Conservation (phyloP, 768 basidiomycete species). For the Suillus americanus region DNA sequence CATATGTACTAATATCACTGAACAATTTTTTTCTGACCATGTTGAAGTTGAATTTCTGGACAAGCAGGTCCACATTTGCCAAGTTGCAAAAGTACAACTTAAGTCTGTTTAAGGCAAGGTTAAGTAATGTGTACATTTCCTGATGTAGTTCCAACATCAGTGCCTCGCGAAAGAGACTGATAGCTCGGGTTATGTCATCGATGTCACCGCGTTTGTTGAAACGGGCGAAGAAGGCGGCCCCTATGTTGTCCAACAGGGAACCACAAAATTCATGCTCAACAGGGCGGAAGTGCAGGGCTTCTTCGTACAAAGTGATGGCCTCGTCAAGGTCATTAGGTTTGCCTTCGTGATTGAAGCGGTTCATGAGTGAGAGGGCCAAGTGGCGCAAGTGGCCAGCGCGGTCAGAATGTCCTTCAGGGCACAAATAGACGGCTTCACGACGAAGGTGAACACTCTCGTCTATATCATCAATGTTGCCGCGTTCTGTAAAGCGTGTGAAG, state of each 20-base stretch:
- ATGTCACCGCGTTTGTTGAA: slow-evolving; percentile 9
- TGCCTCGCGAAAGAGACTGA: slow-evolving; percentile 4
- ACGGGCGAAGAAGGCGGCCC: slow-evolving; percentile 17
- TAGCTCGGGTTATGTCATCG: slow-evolving; percentile 16
- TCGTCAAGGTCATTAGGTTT: not conserved
- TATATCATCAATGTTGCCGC: slow-evolving; percentile 6
- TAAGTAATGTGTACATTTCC: no score
- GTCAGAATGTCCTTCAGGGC: slow-evolving; percentile 11
- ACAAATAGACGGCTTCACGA: slow-evolving; percentile 9
- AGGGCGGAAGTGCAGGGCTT: not conserved
- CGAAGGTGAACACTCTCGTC: slow-evolving; percentile 8
- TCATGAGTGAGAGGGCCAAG: slow-evolving; percentile 11
- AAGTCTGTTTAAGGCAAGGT: no score
- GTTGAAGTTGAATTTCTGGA: no score
- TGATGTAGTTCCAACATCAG: no score
- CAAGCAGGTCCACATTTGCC: no score
- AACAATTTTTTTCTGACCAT: no score
- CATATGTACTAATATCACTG: no score
- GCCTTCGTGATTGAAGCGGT: slow-evolving; percentile 13
- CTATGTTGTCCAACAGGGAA: slow-evolving; percentile 17
- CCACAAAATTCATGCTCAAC: not conserved
- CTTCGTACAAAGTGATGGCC: not conserved
- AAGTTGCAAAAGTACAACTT: no score
- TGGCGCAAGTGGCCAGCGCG: not conserved
- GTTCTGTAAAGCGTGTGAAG: slow-evolving; percentile 5